Evolutionary conservation across 192 early-diverging fungal genomes (phyloP).

Genomic region (Cetraspora pellucida): DNA sequence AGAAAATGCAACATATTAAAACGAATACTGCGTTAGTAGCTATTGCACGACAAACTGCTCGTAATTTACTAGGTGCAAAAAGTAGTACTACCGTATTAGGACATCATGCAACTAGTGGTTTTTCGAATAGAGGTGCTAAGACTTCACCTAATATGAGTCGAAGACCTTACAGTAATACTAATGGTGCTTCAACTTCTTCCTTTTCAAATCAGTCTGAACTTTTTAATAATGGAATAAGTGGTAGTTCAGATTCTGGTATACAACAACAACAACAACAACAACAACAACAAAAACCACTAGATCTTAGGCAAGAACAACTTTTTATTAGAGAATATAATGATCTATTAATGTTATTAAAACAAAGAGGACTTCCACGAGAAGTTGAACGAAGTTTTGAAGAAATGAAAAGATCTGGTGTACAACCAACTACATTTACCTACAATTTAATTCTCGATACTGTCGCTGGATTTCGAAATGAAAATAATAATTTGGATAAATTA

Average conservation of each 20-base stretch:
- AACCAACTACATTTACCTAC: conserved; percentile 7
- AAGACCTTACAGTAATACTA: neutral
- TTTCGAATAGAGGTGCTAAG: neutral
- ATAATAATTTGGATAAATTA: neutral
- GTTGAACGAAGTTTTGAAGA: neutral
- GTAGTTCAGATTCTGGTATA: neutral
- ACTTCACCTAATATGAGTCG: neutral
- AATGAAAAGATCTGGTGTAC: conserved; percentile 2
- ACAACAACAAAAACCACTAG: neutral
- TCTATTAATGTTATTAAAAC: neutral
- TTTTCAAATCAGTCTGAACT: neutral
- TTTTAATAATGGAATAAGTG: no score
- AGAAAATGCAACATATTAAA: conserved; percentile 31
- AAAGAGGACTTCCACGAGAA: neutral
- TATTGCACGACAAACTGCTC: conserved; percentile 21
- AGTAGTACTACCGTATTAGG: neutral
- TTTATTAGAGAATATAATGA: conserved; percentile 7
- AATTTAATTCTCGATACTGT: conserved; percentile 25
- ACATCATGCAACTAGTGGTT: neutral
- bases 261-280: no score
- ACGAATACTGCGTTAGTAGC: conserved; percentile 23
- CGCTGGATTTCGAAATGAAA: neutral
- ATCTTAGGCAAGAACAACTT: neutral
- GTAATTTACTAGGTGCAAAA: conserved; percentile 17
- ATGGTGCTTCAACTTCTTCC: neutral